Evolutionary conservation across 345 rosid species (phyloP), one percentile per base, ranked within the genome.

Genomic region (Heritiera fomes): DNA sequence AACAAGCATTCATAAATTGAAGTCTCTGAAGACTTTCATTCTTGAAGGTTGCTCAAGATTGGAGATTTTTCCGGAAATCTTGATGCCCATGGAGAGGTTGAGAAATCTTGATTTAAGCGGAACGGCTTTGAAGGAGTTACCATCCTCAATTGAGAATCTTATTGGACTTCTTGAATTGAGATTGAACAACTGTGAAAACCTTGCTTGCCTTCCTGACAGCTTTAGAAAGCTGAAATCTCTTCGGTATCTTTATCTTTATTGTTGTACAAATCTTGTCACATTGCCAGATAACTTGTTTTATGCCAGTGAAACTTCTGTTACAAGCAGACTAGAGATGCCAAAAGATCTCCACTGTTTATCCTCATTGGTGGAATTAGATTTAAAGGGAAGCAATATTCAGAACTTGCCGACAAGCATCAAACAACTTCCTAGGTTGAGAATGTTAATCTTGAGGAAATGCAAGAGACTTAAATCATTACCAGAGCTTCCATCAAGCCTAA

Each of bases 111-210:
- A 75, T 78, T 59, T 85, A 17, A 77, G 56, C 55, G 75, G 82
- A 77, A 85, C 83, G 61, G 76, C 82, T 23, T 61, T 85, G 50
- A 60, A 75, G 47, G 82, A 75, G 49, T 12, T 85, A 69, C 80
- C 83, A 69, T 62, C 59, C 74, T 78, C 77, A 66, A 78, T 84
- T 56, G 65, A 59, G 10, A 41, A 38, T 76, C 80, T 81, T 70
- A 63, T 77, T 58, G 75, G 65, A 59, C 80, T 84, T 53, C 7
- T 6, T 15, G 59, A 0, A 3, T 17, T 53, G 18, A 53, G n/a
- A 53, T 14, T 17, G 59, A 53, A 53, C 59, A 53, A 18, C 20
- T 18, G 18, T 46, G 49, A 46, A 4, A 53, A 53, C 18, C 17
- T 52, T 13, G 56, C 1, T 14, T 53, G 58, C 58, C 58, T 14